These are phyloP conservation scores for Dichotomocladium elegans DNA, from an alignment of 371 early-diverging fungal genomes.

Conservation along the genomic window DNA sequence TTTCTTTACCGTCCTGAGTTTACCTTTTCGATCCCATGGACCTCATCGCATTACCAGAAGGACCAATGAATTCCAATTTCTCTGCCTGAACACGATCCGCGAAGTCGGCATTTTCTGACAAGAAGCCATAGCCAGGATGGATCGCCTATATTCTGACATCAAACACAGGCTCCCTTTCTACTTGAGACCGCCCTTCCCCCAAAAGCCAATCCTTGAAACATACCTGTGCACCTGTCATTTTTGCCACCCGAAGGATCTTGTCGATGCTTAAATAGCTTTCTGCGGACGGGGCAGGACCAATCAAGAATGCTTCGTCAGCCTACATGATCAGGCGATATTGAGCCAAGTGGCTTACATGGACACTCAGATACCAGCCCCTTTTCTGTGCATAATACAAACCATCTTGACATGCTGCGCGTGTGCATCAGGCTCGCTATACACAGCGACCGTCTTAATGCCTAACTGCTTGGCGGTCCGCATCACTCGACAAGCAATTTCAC, in stretches of 20 bases:
- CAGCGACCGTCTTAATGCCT: conserved; percentile 94
- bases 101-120: conserved; percentile 94
- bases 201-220: background rate
- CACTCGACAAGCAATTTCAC: conserved; percentile 89
- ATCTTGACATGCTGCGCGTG: conserved; percentile 78
- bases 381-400: conserved; percentile 50
- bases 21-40: conserved; percentile 95
- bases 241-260: conserved; percentile 83
- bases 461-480: conserved; percentile 83
- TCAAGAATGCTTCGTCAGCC: conserved; percentile 92
- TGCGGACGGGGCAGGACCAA: conserved; percentile 84
- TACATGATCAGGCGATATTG: no score
- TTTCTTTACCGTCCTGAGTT: background rate
- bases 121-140: conserved; percentile 95
- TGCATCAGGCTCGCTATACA: conserved; percentile 92
- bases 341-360: no score
- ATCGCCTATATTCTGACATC: conserved; percentile 58
- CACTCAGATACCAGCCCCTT: no score
- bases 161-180: background rate
- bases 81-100: conserved; percentile 71
- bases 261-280: conserved; percentile 86
- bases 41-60: conserved; percentile 85
- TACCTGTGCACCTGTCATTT: conserved; percentile 80
- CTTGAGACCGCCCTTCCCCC: background rate
- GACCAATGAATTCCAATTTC: conserved; percentile 88